phyloP scores from a whole-genome alignment of 352 stramenopile species.

The Globisporangium nagaii region DNA sequence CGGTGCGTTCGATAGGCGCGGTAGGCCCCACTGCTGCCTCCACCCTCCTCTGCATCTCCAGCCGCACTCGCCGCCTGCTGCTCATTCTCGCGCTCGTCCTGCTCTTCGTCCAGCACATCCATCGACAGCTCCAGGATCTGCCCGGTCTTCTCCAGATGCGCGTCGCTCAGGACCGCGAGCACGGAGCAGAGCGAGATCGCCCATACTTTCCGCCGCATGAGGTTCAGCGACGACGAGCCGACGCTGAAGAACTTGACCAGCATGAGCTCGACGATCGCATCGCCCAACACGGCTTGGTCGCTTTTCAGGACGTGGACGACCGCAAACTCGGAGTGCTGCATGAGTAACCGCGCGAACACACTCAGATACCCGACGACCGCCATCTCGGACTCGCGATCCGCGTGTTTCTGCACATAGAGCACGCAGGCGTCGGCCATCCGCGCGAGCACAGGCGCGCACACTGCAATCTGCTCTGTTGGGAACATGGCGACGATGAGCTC shows the following conservation, averaged over 20 bases:
- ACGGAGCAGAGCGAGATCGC: constrained; percentile 41
- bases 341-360: constrained; percentile 45
- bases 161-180: constrained; percentile 29
- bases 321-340: constrained; percentile 40
- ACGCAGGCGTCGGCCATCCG: constrained; percentile 44
- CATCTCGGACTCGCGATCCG: constrained; percentile 41
- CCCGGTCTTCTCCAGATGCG: constrained; percentile 48
- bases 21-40: constrained; percentile 28
- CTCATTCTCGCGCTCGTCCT: constrained; percentile 21
- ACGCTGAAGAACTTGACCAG: constrained; percentile 72
- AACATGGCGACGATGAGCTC: constrained; percentile 37
- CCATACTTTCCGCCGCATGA: constrained; percentile 68
- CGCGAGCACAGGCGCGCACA: constrained; percentile 26
- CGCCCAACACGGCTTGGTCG: constrained; percentile 27
- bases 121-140: constrained; percentile 61
- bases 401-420: constrained; percentile 29
- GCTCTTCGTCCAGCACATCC: constrained; percentile 69
- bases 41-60: neutral
- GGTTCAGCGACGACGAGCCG: constrained; percentile 45
- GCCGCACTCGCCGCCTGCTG: neutral
- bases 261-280: constrained; percentile 48
- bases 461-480: constrained; percentile 32
- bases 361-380: constrained; percentile 61
- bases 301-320: constrained; percentile 37
- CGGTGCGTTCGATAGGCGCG: constrained; percentile 43